Evolutionary conservation across 75 land plant genomes (phyloP).

Genomic region (Picea sitchensis): DNA sequence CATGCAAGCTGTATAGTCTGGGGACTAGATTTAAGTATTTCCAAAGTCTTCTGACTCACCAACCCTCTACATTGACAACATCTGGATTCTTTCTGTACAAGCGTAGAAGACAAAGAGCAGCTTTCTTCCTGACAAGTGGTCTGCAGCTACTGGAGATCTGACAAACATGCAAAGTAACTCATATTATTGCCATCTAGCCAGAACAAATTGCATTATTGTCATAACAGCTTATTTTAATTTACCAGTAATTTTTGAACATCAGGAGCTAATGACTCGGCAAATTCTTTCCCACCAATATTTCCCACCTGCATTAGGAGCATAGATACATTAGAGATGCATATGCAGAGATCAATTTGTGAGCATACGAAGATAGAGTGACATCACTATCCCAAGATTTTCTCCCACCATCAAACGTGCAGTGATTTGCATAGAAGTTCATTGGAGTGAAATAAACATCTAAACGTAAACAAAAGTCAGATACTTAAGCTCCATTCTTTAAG

Average conservation of each 20-base stretch:
- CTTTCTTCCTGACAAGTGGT: conserved; percentile 96
- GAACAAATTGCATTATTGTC: not conserved
- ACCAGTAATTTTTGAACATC: conserved; percentile 99
- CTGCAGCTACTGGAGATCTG: conserved; percentile 94
- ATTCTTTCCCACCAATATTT: conserved; percentile 98
- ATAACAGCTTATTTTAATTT: conserved; percentile 14
- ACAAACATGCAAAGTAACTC: not conserved
- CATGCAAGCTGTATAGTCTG: not conserved
- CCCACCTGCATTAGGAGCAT: conserved; percentile 68
- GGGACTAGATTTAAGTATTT: not conserved
- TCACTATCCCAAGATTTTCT: not conserved
- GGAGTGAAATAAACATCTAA: too few species aligned
- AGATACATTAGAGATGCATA: not conserved
- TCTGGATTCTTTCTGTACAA: conserved; percentile 95
- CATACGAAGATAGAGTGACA: too few species aligned
- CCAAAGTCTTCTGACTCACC: conserved; percentile 47
- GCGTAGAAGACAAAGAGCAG: conserved; percentile 94
- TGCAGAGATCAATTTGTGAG: not conserved
- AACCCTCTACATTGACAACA: conserved; percentile 99
- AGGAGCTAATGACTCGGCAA: conserved; percentile 96
- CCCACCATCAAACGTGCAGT: not conserved
- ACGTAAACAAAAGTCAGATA: too few species aligned
- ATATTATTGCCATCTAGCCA: not conserved
- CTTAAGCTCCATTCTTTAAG: too few species aligned
- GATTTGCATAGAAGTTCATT: not conserved